Conservation (phyloP, 2,329 filamentous ascomycete species). For the Boeremia exigua region DNA sequence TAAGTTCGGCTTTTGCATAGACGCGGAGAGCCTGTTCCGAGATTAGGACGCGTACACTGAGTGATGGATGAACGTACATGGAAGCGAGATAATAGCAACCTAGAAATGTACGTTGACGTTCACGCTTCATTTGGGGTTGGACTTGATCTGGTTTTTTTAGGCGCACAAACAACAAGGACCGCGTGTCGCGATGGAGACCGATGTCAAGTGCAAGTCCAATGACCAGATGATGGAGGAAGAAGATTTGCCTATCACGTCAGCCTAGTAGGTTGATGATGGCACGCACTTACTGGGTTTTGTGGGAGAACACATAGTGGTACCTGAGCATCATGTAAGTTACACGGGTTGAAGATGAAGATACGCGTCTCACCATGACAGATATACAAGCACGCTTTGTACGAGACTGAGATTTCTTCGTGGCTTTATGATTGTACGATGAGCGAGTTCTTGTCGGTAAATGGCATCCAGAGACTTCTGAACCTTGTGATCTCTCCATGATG, state of each 20-base stretch:
- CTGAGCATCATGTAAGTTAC: slow-evolving; percentile 19
- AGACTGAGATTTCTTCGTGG: slow-evolving; percentile 38
- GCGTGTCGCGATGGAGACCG: slow-evolving; percentile 32
- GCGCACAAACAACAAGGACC: slow-evolving; percentile 20
- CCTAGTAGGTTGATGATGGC: too few relatives aligned
- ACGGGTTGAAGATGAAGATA: neutral
- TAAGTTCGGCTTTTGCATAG: slow-evolving; percentile 41
- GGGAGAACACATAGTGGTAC: slow-evolving; percentile 46
- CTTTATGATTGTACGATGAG: slow-evolving; percentile 39
- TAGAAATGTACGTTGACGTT: slow-evolving; percentile 40
- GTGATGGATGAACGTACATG: slow-evolving; percentile 23
- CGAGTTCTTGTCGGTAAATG: slow-evolving; percentile 39
- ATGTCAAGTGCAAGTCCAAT: slow-evolving; percentile 42
- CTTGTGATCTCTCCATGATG: slow-evolving; percentile 37
- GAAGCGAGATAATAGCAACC: slow-evolving; percentile 46
- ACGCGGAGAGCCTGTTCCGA: slow-evolving; percentile 31
- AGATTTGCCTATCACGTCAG: slow-evolving; percentile 23
- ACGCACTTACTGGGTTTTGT: slow-evolving; percentile 40
- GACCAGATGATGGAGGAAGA: slow-evolving; percentile 40
- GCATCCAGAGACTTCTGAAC: slow-evolving; percentile 36
- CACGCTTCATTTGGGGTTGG: slow-evolving; percentile 28
- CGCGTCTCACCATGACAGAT: slow-evolving; percentile 38
- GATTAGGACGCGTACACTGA: neutral
- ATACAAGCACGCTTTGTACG: slow-evolving; percentile 43
- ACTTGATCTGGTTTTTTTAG: slow-evolving; percentile 4